Evolutionary conservation across 202 grass and related monocot genomes (phyloP).

Genomic region (Dendrocalamus latiflorus): DNA sequence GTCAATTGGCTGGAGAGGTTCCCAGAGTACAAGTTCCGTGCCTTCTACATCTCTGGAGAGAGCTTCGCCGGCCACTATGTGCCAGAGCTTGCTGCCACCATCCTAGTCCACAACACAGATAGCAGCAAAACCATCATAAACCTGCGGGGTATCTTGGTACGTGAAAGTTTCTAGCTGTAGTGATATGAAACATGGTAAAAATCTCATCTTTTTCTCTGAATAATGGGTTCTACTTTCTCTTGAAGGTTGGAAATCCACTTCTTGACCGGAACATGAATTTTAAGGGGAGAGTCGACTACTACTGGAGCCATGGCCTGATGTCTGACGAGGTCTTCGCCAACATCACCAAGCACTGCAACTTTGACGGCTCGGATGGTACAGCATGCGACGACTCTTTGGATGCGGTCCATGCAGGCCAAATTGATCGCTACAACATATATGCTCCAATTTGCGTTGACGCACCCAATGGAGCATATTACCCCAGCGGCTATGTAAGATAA

Average conservation of each 20-base stretch:
- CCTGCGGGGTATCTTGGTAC: constrained; percentile 37
- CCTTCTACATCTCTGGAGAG: constrained; percentile 38
- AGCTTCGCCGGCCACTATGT: constrained; percentile 39
- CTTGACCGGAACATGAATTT: background rate
- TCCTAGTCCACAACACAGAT: constrained; percentile 20
- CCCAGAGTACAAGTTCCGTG: constrained; percentile 29
- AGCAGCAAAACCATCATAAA: constrained; percentile 12
- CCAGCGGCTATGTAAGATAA: constrained; percentile 1
- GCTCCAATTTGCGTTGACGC: constrained; percentile 17
- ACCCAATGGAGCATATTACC: background rate
- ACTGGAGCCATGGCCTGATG: constrained; percentile 24
- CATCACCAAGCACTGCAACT: constrained; percentile 23
- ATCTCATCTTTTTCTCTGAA: background rate
- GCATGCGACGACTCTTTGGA: background rate
- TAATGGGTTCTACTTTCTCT: background rate
- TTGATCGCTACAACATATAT: constrained; percentile 13
- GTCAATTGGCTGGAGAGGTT: constrained; percentile 44
- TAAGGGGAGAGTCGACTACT: background rate
- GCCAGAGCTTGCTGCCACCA: constrained; percentile 28
- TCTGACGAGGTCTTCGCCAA: constrained; percentile 24
- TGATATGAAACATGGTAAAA: background rate
- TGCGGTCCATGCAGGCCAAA: background rate
- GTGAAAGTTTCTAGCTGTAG: background rate
- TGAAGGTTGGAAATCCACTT: constrained; percentile 41
- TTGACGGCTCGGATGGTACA: background rate